These are phyloP conservation scores for Kwoniella botswanensis DNA, from an alignment of 768 basidiomycete genomes.

Conservation along the genomic window DNA sequence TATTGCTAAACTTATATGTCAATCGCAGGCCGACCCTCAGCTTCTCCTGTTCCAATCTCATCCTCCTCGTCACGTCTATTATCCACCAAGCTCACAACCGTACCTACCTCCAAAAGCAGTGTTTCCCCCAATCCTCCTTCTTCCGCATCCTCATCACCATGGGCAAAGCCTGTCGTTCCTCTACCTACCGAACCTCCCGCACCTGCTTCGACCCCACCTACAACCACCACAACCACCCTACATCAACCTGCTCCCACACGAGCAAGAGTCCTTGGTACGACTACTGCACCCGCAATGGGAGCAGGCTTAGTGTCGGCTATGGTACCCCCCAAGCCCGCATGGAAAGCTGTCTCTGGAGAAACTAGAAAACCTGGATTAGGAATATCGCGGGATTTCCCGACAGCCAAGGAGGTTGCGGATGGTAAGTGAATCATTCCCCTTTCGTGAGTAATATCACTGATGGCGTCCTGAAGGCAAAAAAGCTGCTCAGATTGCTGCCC, in stretches of 20 bases:
- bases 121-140: slow-evolving; percentile 59
- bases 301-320: slow-evolving; percentile 34
- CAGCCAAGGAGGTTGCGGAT: slow-evolving; percentile 91
- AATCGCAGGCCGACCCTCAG: slow-evolving; percentile 54
- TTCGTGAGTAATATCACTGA: slow-evolving; percentile 15
- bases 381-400: slow-evolving; percentile 80
- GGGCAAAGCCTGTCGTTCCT: slow-evolving; percentile 67
- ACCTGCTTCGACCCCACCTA: slow-evolving; percentile 8
- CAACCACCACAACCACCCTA: slow-evolving; percentile 21
- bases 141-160: slow-evolving; percentile 69
- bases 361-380: slow-evolving; percentile 54
- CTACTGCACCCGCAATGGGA: slow-evolving; percentile 29
- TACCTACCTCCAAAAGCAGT: slow-evolving; percentile 58
- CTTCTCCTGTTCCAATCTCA: slow-evolving; percentile 39
- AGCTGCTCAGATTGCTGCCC: slow-evolving; percentile 61
- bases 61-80: slow-evolving; percentile 71
- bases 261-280: slow-evolving; percentile 30
- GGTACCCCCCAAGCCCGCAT: slow-evolving; percentile 66
- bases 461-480: slow-evolving; percentile 30
- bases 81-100: slow-evolving; percentile 76
- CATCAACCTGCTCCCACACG: slow-evolving; percentile 53
- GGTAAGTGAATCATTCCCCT: slow-evolving; percentile 62
- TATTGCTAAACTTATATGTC: slow-evolving; percentile 19
- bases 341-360: slow-evolving; percentile 65
- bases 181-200: background rate